Evolutionary conservation across 75 land plant genomes (phyloP).

Genomic region (Isoetes taiwanensis): DNA sequence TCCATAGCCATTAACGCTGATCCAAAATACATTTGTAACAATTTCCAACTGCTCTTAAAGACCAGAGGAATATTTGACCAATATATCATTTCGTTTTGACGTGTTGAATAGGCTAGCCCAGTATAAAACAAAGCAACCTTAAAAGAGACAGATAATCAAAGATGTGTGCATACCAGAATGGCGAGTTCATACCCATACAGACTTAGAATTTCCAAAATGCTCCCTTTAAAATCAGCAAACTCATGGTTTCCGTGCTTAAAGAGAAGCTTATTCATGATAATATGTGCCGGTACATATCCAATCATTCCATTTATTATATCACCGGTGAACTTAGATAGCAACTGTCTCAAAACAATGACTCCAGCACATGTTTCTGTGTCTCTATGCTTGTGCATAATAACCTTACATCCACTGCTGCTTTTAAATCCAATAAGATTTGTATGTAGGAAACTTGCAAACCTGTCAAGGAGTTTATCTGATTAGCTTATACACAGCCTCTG

Average conservation of each 20-base stretch:
- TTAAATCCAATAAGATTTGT: no score
- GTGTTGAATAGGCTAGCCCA: no score
- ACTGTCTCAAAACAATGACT: conserved; percentile 12
- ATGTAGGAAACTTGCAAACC: no score
- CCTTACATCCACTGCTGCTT: conserved; percentile 22
- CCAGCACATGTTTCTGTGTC: conserved; percentile 31
- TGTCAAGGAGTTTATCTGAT: no score
- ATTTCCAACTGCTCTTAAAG: no score
- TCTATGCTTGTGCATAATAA: conserved; percentile 13
- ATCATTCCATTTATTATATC: conserved; percentile 91
- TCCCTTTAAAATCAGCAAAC: conserved; percentile 84
- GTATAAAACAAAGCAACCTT: no score
- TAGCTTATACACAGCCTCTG: no score
- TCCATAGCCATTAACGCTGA: no score
- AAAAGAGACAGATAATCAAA: neutral
- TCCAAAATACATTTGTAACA: no score
- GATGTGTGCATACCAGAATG: conserved; percentile 53
- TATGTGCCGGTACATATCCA: conserved; percentile 67
- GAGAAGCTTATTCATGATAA: conserved; percentile 71
- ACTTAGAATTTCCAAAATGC: conserved; percentile 86
- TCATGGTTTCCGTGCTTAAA: conserved; percentile 76
- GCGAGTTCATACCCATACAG: conserved; percentile 81
- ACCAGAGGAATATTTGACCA: no score
- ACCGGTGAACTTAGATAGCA: conserved; percentile 58
- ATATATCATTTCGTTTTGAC: no score